Evolutionary conservation across 768 basidiomycete species (phyloP).

Genomic region (Naganishia friedmannii): DNA sequence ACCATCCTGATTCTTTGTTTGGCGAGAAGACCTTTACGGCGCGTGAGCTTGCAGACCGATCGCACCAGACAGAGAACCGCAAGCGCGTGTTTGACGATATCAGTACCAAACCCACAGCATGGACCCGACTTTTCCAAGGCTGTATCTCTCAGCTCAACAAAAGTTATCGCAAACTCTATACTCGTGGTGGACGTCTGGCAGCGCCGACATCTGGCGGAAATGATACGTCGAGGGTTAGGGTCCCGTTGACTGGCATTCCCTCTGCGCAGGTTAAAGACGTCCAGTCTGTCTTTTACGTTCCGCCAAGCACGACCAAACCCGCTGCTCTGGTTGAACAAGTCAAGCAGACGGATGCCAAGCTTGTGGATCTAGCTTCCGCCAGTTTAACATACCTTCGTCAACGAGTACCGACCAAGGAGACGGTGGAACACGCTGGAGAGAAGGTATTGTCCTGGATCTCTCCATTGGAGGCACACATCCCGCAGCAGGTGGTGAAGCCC

Average conservation of each 20-base stretch:
- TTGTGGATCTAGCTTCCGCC: conserved; percentile 5
- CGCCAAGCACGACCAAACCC: conserved; percentile 13
- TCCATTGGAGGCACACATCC: not conserved
- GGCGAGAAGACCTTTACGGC: conserved; percentile 44
- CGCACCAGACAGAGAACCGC: conserved; percentile 31
- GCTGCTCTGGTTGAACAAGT: conserved; percentile 13
- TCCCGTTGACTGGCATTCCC: conserved; percentile 14
- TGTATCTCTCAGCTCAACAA: conserved; percentile 17
- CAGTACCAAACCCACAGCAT: conserved; percentile 24
- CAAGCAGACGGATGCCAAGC: conserved; percentile 19
- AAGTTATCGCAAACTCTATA: conserved; percentile 9
- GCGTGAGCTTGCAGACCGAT: conserved; percentile 44
- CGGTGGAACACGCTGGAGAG: conserved; percentile 12
- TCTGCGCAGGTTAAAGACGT: conserved; percentile 14
- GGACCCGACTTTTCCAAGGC: conserved; percentile 20
- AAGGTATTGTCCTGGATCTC: conserved; percentile 11
- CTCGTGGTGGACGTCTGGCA: conserved; percentile 3
- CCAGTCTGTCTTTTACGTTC: conserved; percentile 18
- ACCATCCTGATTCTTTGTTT: not conserved
- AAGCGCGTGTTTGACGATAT: conserved; percentile 25
- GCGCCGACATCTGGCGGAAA: conserved; percentile 1
- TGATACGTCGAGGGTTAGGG: not conserved
- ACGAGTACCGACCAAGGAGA: conserved; percentile 8
- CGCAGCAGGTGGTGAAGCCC: conserved; percentile 14
- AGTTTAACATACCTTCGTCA: conserved; percentile 2